phyloP scores from a whole-genome alignment of 78 protist species.

The Creolimax fragrantissima region DNA sequence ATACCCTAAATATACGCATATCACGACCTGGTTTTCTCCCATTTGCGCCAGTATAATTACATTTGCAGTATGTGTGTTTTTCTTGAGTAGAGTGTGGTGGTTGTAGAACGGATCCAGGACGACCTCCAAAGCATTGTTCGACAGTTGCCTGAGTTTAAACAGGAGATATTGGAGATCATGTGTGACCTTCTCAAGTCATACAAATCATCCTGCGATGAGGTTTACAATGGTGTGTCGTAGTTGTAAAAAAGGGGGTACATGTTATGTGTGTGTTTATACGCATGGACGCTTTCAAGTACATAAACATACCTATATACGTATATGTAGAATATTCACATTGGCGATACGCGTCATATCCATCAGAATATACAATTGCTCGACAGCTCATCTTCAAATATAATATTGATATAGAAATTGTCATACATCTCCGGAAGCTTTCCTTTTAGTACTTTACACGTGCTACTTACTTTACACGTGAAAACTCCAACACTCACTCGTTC shows the following conservation, averaged over 20 bases:
- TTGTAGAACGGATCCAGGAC: not conserved
- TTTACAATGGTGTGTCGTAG: not conserved
- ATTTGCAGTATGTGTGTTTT: no score
- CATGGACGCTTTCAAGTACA: not conserved
- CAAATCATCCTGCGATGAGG: not conserved
- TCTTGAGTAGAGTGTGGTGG: not conserved
- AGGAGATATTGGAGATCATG: not conserved
- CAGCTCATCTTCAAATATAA: no score
- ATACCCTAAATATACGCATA: not conserved
- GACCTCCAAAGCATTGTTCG: not conserved
- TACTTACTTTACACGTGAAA: no score
- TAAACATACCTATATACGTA: not conserved
- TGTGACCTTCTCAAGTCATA: not conserved
- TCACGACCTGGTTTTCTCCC: not conserved
- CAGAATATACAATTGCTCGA: no score
- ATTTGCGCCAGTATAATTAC: no score
- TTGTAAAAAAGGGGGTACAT: not conserved
- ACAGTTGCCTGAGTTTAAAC: not conserved
- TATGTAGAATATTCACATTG: no score
- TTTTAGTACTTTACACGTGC: no score
- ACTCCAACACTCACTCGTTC: no score
- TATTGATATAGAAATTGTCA: no score
- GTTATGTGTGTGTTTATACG: not conserved
- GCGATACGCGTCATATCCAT: no score
- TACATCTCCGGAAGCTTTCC: no score